Evolutionary conservation across 805 yeast species (phyloP).

Genomic region (Candida oleophila): DNA sequence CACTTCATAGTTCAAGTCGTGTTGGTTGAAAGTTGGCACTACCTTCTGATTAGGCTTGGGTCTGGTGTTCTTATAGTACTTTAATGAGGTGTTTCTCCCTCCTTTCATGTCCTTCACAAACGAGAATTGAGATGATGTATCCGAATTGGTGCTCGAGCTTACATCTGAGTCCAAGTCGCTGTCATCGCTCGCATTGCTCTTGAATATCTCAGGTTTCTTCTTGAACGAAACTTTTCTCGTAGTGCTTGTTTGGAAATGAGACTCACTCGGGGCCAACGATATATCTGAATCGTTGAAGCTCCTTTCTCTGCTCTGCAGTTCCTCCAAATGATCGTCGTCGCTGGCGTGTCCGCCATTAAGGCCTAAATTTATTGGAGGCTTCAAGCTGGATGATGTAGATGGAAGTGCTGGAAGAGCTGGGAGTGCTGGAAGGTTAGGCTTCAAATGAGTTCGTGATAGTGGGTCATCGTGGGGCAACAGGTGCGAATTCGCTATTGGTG

Average conservation of each 20-base stretch:
- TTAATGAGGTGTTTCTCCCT: slow-evolving; percentile 44
- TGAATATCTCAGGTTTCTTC: slow-evolving; percentile 4
- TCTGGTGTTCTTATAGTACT: slow-evolving; percentile 29
- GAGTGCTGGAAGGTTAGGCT: not conserved
- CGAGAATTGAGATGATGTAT: slow-evolving; percentile 35
- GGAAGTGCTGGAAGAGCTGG: not conserved
- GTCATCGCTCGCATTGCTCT: slow-evolving; percentile 2
- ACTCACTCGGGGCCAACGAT: slow-evolving; percentile 11
- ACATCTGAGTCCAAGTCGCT: not conserved
- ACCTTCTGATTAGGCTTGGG: slow-evolving; percentile 10
- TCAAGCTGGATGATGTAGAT: not conserved
- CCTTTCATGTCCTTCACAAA: slow-evolving; percentile 39
- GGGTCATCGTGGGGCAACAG: no score
- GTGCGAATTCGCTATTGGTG: not conserved
- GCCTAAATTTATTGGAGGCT: slow-evolving; percentile 1
- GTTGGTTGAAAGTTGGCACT: slow-evolving; percentile 22
- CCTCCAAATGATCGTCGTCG: not conserved
- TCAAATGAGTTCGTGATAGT: no score
- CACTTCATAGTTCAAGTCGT: slow-evolving; percentile 30
- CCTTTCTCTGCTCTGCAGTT: not conserved
- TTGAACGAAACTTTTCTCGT: slow-evolving; percentile 8
- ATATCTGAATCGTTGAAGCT: slow-evolving; percentile 3
- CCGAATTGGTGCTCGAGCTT: slow-evolving; percentile 2
- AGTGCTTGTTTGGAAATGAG: slow-evolving; percentile 11
- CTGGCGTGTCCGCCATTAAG: not conserved